Evolutionary conservation across 768 basidiomycete species (phyloP).

Genomic region (Pisolithus microcarpus): DNA sequence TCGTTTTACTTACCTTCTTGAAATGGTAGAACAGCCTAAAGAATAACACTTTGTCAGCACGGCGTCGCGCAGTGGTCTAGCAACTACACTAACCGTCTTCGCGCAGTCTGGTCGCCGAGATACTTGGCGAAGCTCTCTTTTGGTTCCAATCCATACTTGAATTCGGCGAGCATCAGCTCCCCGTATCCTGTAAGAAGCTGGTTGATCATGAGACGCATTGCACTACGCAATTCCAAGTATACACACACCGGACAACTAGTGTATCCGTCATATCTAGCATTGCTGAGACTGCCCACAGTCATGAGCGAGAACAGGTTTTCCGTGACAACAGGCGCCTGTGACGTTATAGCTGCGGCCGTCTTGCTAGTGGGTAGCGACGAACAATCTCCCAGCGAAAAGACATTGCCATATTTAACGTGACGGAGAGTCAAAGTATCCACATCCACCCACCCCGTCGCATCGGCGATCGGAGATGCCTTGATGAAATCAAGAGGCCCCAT

Average conservation of each 20-base stretch:
- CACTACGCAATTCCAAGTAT: background rate
- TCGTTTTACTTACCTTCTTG: conserved; percentile 52
- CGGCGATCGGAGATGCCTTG: conserved; percentile 70
- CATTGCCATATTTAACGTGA: conserved; percentile 75
- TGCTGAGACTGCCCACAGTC: conserved; percentile 61
- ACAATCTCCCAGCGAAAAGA: conserved; percentile 91
- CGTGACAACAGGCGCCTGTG: conserved; percentile 82
- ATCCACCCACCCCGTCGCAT: conserved; percentile 83
- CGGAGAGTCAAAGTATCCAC: conserved; percentile 77
- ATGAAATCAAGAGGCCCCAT: conserved; percentile 85
- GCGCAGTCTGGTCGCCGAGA: conserved; percentile 70
- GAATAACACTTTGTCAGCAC: background rate
- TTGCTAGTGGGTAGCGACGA: conserved; percentile 91
- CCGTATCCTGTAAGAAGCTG: conserved; percentile 79
- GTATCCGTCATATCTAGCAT: conserved; percentile 80
- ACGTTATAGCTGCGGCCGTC: conserved; percentile 90
- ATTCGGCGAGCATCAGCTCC: conserved; percentile 82
- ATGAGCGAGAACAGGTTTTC: conserved; percentile 80
- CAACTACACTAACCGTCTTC: conserved; percentile 48
- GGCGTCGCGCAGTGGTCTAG: conserved; percentile 3
- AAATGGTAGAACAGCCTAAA: conserved; percentile 75
- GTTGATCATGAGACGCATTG: conserved; percentile 2
- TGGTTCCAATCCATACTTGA: conserved; percentile 85
- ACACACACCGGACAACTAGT: conserved; percentile 74
- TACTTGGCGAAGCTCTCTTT: conserved; percentile 74